Percentiles rank a stretch among this genome's conserved stretches.
Conservation (phyloP, 805 yeast species). For the Monosporozyma yasuniensis region DNA sequence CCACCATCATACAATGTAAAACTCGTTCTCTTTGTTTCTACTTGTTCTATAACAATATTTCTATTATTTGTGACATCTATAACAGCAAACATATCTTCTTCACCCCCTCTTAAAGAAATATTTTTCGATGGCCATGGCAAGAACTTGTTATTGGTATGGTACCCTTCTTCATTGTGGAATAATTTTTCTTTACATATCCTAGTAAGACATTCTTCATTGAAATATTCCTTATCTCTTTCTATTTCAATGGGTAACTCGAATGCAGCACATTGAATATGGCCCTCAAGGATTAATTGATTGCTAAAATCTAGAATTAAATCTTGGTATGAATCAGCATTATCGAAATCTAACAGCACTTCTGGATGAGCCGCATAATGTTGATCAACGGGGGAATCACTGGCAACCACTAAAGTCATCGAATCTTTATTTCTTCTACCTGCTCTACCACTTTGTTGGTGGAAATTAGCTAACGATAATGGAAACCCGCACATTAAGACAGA, state of each 20-base stretch:
- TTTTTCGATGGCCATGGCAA: constrained; percentile 74
- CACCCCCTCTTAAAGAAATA: constrained; percentile 76
- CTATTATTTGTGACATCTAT: constrained; percentile 78
- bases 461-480: constrained; percentile 76
- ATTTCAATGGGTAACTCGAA: constrained; percentile 63
- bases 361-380: constrained; percentile 66
- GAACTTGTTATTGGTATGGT: constrained; percentile 48
- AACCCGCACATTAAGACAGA: constrained; percentile 90
- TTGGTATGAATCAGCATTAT: constrained; percentile 48
- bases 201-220: constrained; percentile 29
- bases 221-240: constrained; percentile 47
- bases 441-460: constrained; percentile 94
- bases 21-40: constrained; percentile 81
- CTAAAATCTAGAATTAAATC: constrained; percentile 54
- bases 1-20: constrained; percentile 91
- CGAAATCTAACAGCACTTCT: constrained; percentile 21
- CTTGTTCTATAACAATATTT: constrained; percentile 73
- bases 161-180: constrained; percentile 37
- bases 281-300: constrained; percentile 55
- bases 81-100: constrained; percentile 75
- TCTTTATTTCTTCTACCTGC: constrained; percentile 88
- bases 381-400: constrained; percentile 76
- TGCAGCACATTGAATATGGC: constrained; percentile 92
- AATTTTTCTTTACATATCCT: constrained; percentile 35
- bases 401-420: constrained; percentile 76